phyloP scores from a whole-genome alignment of 345 rosid species.

The Cochlearia excelsa region DNA sequence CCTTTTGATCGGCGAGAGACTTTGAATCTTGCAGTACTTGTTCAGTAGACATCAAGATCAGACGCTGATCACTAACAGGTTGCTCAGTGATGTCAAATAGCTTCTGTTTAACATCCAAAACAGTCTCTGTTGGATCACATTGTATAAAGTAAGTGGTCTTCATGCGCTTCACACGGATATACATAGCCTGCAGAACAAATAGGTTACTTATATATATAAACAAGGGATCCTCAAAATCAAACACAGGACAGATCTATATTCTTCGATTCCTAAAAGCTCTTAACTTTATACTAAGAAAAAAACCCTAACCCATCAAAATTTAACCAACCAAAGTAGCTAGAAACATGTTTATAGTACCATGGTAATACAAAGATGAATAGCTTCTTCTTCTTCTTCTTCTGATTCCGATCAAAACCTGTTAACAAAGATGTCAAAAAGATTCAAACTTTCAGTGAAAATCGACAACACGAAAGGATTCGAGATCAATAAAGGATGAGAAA shows the following conservation, averaged over 20 bases:
- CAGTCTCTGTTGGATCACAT: conserved; percentile 84
- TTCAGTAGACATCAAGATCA: conserved; percentile 56
- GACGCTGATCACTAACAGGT: conserved; percentile 63
- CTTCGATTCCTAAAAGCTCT: conserved; percentile 1
- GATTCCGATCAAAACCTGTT: too few relatives aligned
- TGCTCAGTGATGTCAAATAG: conserved; percentile 60
- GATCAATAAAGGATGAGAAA: conserved; percentile 11
- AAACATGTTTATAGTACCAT: conserved; percentile 13
- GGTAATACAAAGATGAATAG: not conserved
- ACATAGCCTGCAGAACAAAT: conserved; percentile 58
- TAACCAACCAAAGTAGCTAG: conserved; percentile 13
- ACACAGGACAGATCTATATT: not conserved
- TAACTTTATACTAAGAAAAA: conserved; percentile 8
- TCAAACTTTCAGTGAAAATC: not conserved
- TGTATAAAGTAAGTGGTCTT: conserved; percentile 84
- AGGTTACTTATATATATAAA: conserved; percentile 7
- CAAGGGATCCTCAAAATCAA: conserved; percentile 10
- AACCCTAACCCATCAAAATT: not conserved
- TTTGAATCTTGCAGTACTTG: conserved; percentile 73
- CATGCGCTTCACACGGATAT: conserved; percentile 82
- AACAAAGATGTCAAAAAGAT: not conserved
- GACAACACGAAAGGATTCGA: not conserved
- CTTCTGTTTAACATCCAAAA: conserved; percentile 69
- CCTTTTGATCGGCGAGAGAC: conserved; percentile 82
- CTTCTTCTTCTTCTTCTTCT: too few relatives aligned